phyloP scores from a whole-genome alignment of 2,329 filamentous ascomycete genomes.

The Calonectria pseudoturangicola region DNA sequence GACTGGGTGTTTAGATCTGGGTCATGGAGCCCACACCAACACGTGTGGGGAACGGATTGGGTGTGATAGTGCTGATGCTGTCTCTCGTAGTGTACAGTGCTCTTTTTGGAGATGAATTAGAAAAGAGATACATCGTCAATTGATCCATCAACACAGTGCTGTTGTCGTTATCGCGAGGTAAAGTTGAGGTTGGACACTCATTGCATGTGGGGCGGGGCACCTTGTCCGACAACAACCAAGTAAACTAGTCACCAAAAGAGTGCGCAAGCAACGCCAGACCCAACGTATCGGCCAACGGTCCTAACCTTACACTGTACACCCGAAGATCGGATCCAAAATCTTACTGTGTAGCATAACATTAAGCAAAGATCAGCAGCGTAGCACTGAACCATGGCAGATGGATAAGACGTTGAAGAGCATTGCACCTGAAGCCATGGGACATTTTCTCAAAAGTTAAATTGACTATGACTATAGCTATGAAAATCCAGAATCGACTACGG shows the following conservation, averaged over 20 bases:
- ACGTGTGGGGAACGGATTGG: conserved; percentile 35
- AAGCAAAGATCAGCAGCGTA: conserved; percentile 1
- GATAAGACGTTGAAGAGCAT: neutral
- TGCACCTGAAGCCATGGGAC: neutral
- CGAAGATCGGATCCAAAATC: conserved; percentile 2
- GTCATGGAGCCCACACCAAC: conserved; percentile 5
- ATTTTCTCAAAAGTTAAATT: neutral
- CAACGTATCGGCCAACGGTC: neutral
- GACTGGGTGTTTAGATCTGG: conserved; percentile 15
- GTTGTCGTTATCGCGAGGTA: neutral
- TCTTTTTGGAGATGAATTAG: too few relatives aligned
- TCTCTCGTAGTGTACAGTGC: neutral
- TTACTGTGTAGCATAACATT: neutral
- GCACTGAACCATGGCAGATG: neutral
- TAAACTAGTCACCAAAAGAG: neutral
- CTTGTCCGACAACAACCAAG: neutral
- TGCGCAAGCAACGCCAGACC: neutral
- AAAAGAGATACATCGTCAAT: neutral
- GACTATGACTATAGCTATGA: neutral
- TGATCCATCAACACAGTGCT: neutral
- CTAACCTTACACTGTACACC: neutral
- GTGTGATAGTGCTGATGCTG: neutral
- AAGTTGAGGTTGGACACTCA: neutral
- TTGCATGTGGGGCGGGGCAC: neutral
- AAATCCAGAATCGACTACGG: neutral